Percentiles rank a stretch among this genome's conserved stretches.
phyloP scores from a whole-genome alignment of 2,329 filamentous ascomycete species.

The Corinectria fuckeliana region DNA sequence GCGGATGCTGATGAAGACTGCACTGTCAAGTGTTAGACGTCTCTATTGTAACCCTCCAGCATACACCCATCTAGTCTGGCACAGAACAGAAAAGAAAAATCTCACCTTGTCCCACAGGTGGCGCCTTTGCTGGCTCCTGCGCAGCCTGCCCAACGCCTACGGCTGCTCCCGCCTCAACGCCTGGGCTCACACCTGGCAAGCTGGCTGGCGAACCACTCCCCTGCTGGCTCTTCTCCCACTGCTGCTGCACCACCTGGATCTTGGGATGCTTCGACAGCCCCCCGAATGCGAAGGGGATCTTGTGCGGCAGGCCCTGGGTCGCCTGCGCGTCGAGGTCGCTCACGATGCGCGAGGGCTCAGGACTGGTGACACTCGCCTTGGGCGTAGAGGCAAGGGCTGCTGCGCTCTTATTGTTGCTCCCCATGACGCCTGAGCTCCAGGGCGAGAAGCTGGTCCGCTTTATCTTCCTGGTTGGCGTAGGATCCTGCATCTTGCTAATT shows the following conservation, averaged over 20 bases:
- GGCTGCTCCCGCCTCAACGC: neutral
- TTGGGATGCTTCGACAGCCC: slow-evolving; percentile 26
- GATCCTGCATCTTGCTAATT: slow-evolving; percentile 9
- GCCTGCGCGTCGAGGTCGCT: slow-evolving; percentile 30
- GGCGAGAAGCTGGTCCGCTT: slow-evolving; percentile 26
- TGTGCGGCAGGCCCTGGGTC: neutral
- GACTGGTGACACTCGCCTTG: neutral
- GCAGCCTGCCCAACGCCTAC: neutral
- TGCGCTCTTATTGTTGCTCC: slow-evolving; percentile 1
- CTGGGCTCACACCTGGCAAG: neutral
- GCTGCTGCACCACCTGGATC: slow-evolving; percentile 39
- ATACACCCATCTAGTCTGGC: neutral
- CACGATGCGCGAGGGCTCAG: slow-evolving; percentile 28
- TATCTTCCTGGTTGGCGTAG: slow-evolving; percentile 15
- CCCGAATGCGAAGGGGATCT: neutral
- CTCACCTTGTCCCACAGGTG: neutral
- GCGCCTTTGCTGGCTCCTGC: neutral
- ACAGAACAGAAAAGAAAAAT: neutral
- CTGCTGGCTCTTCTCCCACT: slow-evolving; percentile 36
- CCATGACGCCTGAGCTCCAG: slow-evolving; percentile 23
- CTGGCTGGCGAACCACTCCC: neutral
- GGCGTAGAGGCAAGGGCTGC: neutral
- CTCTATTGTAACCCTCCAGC: neutral
- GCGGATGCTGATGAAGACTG: neutral
- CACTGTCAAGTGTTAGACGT: neutral